Percentiles rank a stretch among this genome's conserved stretches.
These are phyloP conservation scores for Neurospora hispaniola DNA, from an alignment of 495 filamentous ascomycete genomes.

Conservation along the genomic window DNA sequence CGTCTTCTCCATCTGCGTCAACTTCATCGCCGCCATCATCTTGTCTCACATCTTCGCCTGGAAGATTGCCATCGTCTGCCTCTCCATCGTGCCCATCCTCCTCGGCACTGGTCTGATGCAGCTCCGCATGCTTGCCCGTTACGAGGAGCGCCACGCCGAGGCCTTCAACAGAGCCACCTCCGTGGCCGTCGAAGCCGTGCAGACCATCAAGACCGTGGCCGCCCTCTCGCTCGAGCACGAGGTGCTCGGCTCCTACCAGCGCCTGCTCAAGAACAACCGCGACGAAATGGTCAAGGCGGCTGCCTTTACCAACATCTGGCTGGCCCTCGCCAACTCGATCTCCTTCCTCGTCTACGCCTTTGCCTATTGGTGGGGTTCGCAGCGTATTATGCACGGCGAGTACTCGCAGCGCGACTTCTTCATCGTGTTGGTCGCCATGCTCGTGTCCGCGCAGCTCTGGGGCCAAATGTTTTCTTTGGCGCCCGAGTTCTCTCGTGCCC, in stretches of 20 bases:
- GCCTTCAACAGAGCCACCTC: conserved; percentile 60
- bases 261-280: conserved; percentile 4
- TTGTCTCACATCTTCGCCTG: conserved; percentile 62
- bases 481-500: conserved; percentile 21
- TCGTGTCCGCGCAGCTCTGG: conserved; percentile 21
- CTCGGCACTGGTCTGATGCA: conserved; percentile 69
- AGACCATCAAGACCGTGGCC: conserved; percentile 77
- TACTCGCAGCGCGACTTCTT: conserved; percentile 68
- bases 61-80: conserved; percentile 82
- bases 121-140: conserved; percentile 52
- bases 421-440: conserved; percentile 50
- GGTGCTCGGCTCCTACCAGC: conserved; percentile 56
- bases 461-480: conserved; percentile 21
- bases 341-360: conserved; percentile 71
- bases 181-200: conserved; percentile 76
- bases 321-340: conserved; percentile 63
- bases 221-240: conserved; percentile 47
- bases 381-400: conserved; percentile 54
- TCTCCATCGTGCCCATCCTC: conserved; percentile 62
- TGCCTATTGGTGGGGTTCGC: conserved; percentile 66
- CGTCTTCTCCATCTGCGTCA: conserved; percentile 59
- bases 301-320: conserved; percentile 33
- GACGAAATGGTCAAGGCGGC: conserved; percentile 10
- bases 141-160: conserved; percentile 56
- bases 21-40: conserved; percentile 52